Conservation (phyloP, 371 early-diverging fungal species). For the Umbelopsis sp. region DNA sequence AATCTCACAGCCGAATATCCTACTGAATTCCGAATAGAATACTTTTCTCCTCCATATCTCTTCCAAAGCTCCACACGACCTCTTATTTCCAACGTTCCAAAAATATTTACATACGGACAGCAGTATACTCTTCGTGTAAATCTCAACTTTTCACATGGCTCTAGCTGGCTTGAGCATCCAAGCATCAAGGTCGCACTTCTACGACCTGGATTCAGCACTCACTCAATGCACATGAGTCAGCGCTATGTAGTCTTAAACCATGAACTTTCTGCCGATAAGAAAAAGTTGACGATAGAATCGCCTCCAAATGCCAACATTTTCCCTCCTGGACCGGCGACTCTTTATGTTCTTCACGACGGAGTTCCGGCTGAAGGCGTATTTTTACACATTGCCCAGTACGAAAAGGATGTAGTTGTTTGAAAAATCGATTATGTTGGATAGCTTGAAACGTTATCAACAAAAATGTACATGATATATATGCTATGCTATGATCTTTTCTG, state of each 20-base stretch:
- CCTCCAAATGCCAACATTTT: conserved; percentile 62
- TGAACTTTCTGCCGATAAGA: conserved; percentile 31
- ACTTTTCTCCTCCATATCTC: conserved; percentile 67
- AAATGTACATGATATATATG: neutral
- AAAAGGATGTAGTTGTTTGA: conserved; percentile 12
- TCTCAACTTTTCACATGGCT: conserved; percentile 28
- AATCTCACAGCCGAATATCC: conserved; percentile 52
- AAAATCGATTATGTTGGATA: neutral
- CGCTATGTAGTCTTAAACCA: conserved; percentile 48
- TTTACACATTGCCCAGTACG: neutral
- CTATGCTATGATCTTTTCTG: neutral
- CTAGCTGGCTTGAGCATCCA: neutral
- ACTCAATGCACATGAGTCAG: conserved; percentile 69
- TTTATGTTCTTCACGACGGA: conserved; percentile 59
- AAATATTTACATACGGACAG: conserved; percentile 43
- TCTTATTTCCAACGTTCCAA: conserved; percentile 50
- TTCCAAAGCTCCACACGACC: conserved; percentile 49
- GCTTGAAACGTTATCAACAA: neutral
- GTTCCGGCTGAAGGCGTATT: conserved; percentile 46
- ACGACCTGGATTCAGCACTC: conserved; percentile 64
- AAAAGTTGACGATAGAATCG: conserved; percentile 40
- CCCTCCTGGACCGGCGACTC: conserved; percentile 62
- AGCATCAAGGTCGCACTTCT: conserved; percentile 48
- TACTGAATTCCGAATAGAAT: conserved; percentile 67
- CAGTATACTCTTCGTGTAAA: conserved; percentile 38